A percentile compares a stretch with the other conserved stretches of the same genome.
These are phyloP conservation scores for Picea sitchensis DNA, from an alignment of 75 land plant species.

Conservation along the genomic window DNA sequence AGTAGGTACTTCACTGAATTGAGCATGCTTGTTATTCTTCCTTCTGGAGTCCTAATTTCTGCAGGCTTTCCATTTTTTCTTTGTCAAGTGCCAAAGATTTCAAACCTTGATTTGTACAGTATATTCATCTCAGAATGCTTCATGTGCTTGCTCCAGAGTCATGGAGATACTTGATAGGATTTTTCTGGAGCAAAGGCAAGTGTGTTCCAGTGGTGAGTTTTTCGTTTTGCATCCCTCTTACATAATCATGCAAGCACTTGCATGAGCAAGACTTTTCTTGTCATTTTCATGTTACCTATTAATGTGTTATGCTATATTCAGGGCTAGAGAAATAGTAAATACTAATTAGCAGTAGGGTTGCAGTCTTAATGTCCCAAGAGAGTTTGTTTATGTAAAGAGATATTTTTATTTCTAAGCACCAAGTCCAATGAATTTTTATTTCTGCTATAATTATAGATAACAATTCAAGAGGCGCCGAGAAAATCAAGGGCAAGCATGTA, in stretches of 20 bases:
- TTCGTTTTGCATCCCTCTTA: neutral
- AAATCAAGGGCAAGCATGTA: neutral
- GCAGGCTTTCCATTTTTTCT: neutral
- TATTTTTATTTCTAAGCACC: neutral
- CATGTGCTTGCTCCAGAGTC: neutral
- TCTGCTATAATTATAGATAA: neutral
- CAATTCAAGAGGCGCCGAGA: neutral
- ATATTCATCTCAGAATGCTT: neutral
- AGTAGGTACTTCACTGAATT: slow-evolving; percentile 4
- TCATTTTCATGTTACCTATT: neutral
- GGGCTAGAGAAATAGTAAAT: neutral
- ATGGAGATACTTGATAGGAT: slow-evolving; percentile 6
- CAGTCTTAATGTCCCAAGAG: neutral
- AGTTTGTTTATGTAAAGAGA: neutral
- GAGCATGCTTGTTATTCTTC: neutral
- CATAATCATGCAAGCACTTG: neutral
- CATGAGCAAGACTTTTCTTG: no score
- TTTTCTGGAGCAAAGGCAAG: slow-evolving; percentile 1
- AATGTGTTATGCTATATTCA: neutral
- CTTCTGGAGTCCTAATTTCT: neutral
- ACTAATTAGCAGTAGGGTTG: neutral
- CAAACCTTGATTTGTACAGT: neutral
- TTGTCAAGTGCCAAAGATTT: neutral
- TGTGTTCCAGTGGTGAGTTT: neutral
- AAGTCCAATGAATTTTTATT: neutral